These are phyloP conservation scores for Podospora anserina DNA, from an alignment of 495 filamentous ascomycete species.

Conservation along the genomic window DNA sequence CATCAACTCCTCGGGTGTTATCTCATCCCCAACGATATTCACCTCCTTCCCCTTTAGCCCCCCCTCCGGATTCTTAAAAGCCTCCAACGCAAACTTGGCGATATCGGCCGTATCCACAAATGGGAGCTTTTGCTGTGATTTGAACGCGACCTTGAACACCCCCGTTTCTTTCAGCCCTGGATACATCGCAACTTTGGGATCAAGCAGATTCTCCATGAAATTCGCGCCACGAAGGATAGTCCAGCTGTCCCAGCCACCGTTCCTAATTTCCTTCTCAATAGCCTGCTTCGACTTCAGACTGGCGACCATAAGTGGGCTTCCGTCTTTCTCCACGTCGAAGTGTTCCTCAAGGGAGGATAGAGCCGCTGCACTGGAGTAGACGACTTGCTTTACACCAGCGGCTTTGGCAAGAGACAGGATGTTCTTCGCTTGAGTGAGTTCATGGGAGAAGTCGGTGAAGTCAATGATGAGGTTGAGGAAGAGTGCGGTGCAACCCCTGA, in stretches of 20 bases:
- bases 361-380: constrained; percentile 41
- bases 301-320: constrained; percentile 10
- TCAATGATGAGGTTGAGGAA: constrained; percentile 47
- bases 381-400: constrained; percentile 34
- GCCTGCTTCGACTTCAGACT: constrained; percentile 34
- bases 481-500: constrained; percentile 39
- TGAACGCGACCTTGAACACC: constrained; percentile 23
- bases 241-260: constrained; percentile 40
- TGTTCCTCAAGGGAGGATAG: constrained; percentile 16
- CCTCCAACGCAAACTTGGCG: constrained; percentile 45
- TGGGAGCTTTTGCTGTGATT: no score
- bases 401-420: constrained; percentile 41
- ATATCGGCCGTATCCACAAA: constrained; percentile 50
- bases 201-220: constrained; percentile 52
- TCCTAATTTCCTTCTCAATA: constrained; percentile 37
- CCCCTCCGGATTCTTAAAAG: constrained; percentile 37
- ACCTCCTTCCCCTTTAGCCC: constrained; percentile 40
- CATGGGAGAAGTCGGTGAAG: constrained; percentile 28
- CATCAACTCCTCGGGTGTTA: constrained; percentile 34
- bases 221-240: constrained; percentile 45
- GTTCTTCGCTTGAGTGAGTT: constrained; percentile 21
- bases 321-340: constrained; percentile 16
- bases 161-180: constrained; percentile 34
- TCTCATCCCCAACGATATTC: constrained; percentile 38
- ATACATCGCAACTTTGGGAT: constrained; percentile 39